phyloP scores from a whole-genome alignment of 495 filamentous ascomycete species.

The Penicillium fimorum region DNA sequence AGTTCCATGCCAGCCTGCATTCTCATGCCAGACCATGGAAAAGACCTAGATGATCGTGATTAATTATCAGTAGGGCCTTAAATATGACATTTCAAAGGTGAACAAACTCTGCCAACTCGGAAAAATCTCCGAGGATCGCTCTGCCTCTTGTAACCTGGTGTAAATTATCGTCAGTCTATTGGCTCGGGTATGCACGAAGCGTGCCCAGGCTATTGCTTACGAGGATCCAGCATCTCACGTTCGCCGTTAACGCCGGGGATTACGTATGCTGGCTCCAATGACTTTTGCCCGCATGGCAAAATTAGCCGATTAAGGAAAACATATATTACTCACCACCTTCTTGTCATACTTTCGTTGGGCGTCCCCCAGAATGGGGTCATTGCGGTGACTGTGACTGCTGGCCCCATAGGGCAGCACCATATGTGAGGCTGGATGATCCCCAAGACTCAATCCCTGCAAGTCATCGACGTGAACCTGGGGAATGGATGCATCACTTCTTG shows the following conservation, averaged over 20 bases:
- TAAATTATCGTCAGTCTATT: constrained; percentile 3
- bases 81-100: neutral
- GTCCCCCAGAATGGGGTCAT: constrained; percentile 9
- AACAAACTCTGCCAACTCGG: constrained; percentile 23
- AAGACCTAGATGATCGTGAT: constrained; percentile 25
- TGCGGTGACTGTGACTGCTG: constrained; percentile 2
- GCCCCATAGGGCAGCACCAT: neutral
- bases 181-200: neutral
- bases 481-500: constrained; percentile 4
- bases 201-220: constrained; percentile 7
- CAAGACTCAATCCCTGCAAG: constrained; percentile 3
- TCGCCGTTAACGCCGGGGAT: constrained; percentile 2
- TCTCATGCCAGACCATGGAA: constrained; percentile 34
- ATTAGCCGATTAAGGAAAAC: neutral
- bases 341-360: constrained; percentile 6
- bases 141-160: constrained; percentile 20
- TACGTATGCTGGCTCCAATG: constrained; percentile 8
- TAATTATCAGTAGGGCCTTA: too few species aligned
- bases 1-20: constrained; percentile 15
- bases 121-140: constrained; percentile 19
- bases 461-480: neutral
- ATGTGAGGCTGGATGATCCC: neutral
- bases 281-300: neutral
- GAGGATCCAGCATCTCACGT: constrained; percentile 13
- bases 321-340: neutral